Percentiles rank a stretch among this genome's conserved stretches.
These are phyloP conservation scores for Phytopythium boreale DNA, from an alignment of 352 stramenopile species.

Conservation along the genomic window DNA sequence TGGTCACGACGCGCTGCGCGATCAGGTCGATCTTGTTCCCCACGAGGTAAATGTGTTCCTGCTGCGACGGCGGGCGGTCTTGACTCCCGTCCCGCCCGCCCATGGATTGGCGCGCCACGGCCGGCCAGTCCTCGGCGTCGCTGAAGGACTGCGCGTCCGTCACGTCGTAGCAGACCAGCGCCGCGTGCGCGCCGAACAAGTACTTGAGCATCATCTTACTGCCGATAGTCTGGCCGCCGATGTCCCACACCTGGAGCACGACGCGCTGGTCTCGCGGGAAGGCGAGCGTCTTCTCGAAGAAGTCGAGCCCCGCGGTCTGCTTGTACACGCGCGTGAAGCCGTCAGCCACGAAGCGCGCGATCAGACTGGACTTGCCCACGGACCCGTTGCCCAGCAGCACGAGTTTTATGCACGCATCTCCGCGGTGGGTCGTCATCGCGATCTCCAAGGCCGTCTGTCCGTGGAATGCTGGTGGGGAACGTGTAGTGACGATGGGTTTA, in stretches of 20 bases:
- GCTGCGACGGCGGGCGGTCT: constrained; percentile 27
- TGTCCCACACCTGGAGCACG: constrained; percentile 87
- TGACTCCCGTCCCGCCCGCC: constrained; percentile 13
- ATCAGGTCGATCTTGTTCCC: constrained; percentile 89
- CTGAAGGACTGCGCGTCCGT: constrained; percentile 83
- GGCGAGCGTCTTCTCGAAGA: constrained; percentile 84
- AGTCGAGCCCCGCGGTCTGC: constrained; percentile 85
- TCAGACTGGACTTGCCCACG: constrained; percentile 86
- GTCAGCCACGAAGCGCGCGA: constrained; percentile 77
- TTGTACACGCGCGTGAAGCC: constrained; percentile 84
- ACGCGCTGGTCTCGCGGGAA: constrained; percentile 71
- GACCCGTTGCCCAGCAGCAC: constrained; percentile 84
- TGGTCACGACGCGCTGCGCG: constrained; percentile 63
- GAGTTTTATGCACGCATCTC: constrained; percentile 74
- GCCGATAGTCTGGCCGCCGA: constrained; percentile 85
- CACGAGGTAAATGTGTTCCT: constrained; percentile 66
- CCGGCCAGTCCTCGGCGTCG: constrained; percentile 79
- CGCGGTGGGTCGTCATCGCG: constrained; percentile 7
- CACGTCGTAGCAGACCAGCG: constrained; percentile 85
- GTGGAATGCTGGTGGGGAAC: no score
- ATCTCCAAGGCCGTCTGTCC: neutral
- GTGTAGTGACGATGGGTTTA: no score
- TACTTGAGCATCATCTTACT: constrained; percentile 89
- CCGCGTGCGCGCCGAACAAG: constrained; percentile 73
- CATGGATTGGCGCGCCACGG: constrained; percentile 25